A percentile compares a stretch with the other conserved stretches of the same genome.
These are phyloP conservation scores for Alternaria brassicicola DNA, from an alignment of 2,329 filamentous ascomycete genomes.

Conservation along the genomic window DNA sequence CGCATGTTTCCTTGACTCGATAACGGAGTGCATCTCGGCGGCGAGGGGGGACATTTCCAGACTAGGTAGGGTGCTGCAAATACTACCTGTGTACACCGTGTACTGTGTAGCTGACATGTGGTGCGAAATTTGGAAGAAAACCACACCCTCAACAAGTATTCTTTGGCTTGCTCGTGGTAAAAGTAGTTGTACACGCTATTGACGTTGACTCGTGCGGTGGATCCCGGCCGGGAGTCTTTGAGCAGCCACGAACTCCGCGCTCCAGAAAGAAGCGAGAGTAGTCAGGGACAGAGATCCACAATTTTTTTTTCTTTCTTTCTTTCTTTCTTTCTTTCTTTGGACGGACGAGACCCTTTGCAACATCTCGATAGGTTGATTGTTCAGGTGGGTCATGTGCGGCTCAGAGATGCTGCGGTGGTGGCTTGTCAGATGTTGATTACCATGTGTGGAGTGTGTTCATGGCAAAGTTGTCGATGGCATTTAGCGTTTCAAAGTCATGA, in stretches of 20 bases:
- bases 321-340: too few species aligned
- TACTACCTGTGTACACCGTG: not conserved
- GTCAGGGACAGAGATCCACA: constrained; percentile 12
- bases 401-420: not conserved
- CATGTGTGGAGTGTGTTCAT: not conserved
- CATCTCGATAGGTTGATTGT: not conserved
- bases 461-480: not conserved
- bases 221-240: constrained; percentile 12
- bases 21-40: not conserved
- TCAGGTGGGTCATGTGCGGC: not conserved
- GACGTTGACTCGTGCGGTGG: constrained; percentile 17
- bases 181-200: constrained; percentile 1
- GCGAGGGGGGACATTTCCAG: not conserved
- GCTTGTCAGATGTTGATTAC: constrained; percentile 21
- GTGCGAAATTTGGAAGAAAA: not conserved
- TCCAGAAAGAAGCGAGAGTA: constrained; percentile 8
- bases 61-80: not conserved
- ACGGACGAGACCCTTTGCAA: constrained; percentile 3
- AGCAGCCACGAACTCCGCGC: constrained; percentile 18
- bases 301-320: constrained; percentile 2
- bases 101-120: not conserved
- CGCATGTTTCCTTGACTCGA: not conserved
- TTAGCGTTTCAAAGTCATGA: constrained; percentile 11
- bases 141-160: not conserved
- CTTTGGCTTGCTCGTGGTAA: constrained; percentile 1